A percentile compares a stretch with the other conserved stretches of the same genome.
phyloP scores from a whole-genome alignment of 176 grass and related monocot genomes.

The Triticum monococcum region DNA sequence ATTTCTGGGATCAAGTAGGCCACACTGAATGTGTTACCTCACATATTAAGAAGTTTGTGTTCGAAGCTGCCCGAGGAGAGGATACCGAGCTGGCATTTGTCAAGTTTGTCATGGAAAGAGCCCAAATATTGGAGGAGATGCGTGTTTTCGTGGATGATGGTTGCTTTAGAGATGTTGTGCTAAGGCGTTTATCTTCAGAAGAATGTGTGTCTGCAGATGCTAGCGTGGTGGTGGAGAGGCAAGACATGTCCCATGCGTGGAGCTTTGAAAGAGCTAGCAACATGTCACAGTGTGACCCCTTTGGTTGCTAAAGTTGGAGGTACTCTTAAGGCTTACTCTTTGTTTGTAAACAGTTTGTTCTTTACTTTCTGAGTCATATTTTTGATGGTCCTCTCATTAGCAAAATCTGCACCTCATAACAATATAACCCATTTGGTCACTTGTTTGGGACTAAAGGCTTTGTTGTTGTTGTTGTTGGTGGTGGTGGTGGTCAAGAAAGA shows the following conservation, averaged over 20 bases:
- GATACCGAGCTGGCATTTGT: slow-evolving; percentile 40
- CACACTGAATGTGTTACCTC: slow-evolving; percentile 45
- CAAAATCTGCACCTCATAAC: background rate
- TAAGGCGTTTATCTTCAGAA: slow-evolving; percentile 33
- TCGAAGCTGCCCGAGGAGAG: slow-evolving; percentile 38
- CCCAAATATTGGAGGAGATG: slow-evolving; percentile 55
- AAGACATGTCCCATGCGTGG: background rate
- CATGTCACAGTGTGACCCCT: slow-evolving; percentile 33
- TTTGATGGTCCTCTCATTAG: background rate
- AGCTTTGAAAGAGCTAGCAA: slow-evolving; percentile 25
- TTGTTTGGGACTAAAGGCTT: no score
- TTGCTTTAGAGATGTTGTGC: slow-evolving; percentile 40
- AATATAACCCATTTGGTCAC: background rate
- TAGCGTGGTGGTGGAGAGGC: slow-evolving; percentile 36
- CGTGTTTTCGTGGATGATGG: slow-evolving; percentile 29
- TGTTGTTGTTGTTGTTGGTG: no score
- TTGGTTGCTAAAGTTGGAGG: slow-evolving; percentile 36
- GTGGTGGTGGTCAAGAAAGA: background rate
- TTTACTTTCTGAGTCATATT: background rate
- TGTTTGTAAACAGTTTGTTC: background rate
- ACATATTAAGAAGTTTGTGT: slow-evolving; percentile 47
- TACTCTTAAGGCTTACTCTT: background rate
- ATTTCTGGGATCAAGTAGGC: slow-evolving; percentile 53
- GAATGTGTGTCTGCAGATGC: slow-evolving; percentile 43
- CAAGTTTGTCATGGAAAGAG: slow-evolving; percentile 50